Evolutionary conservation across 2,329 filamentous ascomycete species (phyloP).

Genomic region (Botryotinia calthae): DNA sequence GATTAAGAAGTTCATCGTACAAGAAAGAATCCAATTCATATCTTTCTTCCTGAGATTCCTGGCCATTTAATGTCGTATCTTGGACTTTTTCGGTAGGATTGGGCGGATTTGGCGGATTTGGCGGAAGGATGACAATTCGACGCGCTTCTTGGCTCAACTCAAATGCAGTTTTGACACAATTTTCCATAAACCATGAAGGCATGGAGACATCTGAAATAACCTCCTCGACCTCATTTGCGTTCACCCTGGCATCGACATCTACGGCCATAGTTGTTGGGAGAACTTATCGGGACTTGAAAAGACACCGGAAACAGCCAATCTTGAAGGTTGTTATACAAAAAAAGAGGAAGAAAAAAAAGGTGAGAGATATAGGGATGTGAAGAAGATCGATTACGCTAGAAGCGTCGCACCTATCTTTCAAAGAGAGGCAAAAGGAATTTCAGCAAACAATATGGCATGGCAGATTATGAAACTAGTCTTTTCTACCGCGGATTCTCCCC

Average conservation of each 20-base stretch:
- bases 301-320: background rate
- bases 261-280: background rate
- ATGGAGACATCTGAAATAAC: background rate
- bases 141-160: background rate
- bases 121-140: background rate
- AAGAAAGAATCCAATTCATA: background rate
- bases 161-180: background rate
- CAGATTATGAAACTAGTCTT: background rate
- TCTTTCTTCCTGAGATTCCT: background rate
- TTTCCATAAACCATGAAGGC: background rate
- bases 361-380: background rate
- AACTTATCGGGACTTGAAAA: background rate
- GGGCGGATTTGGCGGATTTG: background rate
- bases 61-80: background rate
- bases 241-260: background rate
- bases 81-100: background rate
- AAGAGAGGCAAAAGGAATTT: background rate
- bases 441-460: background rate
- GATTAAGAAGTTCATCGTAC: background rate
- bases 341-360: background rate
- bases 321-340: background rate
- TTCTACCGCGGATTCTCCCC: background rate
- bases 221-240: background rate
- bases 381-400: background rate
- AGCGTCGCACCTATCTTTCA: background rate